Base-by-base conservation (phyloP, 441 rosid genomes). In the Rhodomyrtus psidioides region DNA sequence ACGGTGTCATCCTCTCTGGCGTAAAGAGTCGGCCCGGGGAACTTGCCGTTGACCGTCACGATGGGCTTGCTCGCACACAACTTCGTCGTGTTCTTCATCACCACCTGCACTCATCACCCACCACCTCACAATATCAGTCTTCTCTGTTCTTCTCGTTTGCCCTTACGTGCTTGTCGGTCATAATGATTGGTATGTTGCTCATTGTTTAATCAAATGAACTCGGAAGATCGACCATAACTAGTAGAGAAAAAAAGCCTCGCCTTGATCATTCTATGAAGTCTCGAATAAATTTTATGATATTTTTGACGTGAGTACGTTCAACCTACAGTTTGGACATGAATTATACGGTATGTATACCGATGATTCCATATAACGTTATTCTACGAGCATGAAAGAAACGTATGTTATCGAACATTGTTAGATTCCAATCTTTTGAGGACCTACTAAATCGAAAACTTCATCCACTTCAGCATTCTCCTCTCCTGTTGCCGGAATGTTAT, bases 1-100 rank as follows among this genome's bases (percentile, higher is more conserved):
- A 97, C 93, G 46, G 93, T 94, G 86, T 97, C 99, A 76, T 90
- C 97, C 94, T 97, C 98, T 84, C 97, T 91, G 53, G 97, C 98
- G 84, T 97, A 93, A 53, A 97, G 93, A 82, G 97, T 96, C 16
- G 97, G 99, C 60, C 99, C 98, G 30, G 98, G 99, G 86, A 92
- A 96, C 88, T 85, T 85, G 39, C 97, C 96, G 83, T 97, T 97
- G 8, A 97, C 94, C 1, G 98, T 95, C 51, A 95, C 96, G 79
- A 92, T 94, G 42, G 94, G 93, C 89, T 97, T 95, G 91, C 90
- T 93, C 79, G 97, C 91, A 82, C 99, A 97, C 60, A 95, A 85
- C 86, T 91, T 93, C 21, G 94, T 92, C 3, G 88, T 86, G 81
- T 94, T 94, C 87, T 92, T 93, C 96, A 90, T 92, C 81, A 92